Evolutionary conservation across 2,329 filamentous ascomycete genomes (phyloP), one percentile per base, ranked within the genome.

Genomic region (Tympanopsis confertula): DNA sequence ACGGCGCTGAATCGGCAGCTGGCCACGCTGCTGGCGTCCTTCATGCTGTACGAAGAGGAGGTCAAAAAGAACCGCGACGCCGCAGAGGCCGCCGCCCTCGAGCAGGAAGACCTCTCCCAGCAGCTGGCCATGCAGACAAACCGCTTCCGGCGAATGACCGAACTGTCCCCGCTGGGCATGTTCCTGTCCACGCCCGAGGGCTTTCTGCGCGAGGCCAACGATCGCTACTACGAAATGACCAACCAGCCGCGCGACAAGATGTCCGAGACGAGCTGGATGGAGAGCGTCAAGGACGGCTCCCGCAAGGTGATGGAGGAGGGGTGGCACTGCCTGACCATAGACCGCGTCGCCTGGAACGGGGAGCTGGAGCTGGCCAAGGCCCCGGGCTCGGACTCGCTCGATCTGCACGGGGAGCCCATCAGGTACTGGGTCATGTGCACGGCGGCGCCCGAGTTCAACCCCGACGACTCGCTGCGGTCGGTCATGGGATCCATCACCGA

Each of bases 41-140:
- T 78, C 0, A 74, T 80, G 0, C 57, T 82, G 0, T 78, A 78
- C 37, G 74, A 79, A 49, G 74, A 79, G 41, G 77, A 81, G 44
- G 76, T 78, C 5, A 61, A 68, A 14, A 61, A 72, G 37, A 70
- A 48, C 4, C 42, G 52, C 3, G 53, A 60, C 19, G 55, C 52
- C 0, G 57, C 51, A 2, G 57, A 59, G 35, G 50, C 54, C 0
- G 56, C 56, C 0, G 54, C 55, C 1, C 28, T 59, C 2, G 52
- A 59, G 19, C 51, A 53, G 28, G 51, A 58, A 30, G 50, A 52
- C 14, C 42, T 60, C 0, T 52, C 54, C 0, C 51, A 59, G 15
- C 50, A 60, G 30, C 40, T 60, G 1, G 46, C 52, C n/a, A 41
- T 60, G 3, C 57, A 60, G 38, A 55, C 55, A 3, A 58, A 47